Evolutionary conservation across 2,329 filamentous ascomycete species (phyloP).

Genomic region (Thelonectria olida): DNA sequence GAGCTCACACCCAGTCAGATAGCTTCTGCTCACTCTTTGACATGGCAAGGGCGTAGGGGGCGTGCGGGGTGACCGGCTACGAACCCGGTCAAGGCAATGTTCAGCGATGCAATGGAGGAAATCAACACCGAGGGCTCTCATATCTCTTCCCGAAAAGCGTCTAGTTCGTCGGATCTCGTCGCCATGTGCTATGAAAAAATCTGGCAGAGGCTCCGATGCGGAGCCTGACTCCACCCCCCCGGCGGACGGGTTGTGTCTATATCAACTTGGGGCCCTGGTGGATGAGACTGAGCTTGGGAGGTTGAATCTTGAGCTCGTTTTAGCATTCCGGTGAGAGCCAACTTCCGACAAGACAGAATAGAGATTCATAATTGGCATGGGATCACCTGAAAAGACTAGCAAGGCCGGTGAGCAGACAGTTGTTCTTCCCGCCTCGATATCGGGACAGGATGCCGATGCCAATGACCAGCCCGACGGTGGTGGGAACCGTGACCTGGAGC

Average conservation of each 20-base stretch:
- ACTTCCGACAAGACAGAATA: neutral
- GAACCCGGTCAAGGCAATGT: neutral
- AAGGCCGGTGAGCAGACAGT: neutral
- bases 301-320: neutral
- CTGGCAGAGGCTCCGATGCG: constrained; percentile 12
- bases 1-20: no score
- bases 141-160: neutral
- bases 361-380: neutral
- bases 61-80: constrained; percentile 6
- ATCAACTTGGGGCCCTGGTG: constrained; percentile 1
- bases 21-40: neutral
- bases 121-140: neutral
- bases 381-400: neutral
- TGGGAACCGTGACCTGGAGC: constrained; percentile 26
- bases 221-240: constrained; percentile 14
- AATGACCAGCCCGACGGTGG: constrained; percentile 13
- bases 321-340: neutral
- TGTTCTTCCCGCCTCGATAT: neutral
- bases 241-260: neutral
- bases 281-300: neutral
- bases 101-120: neutral
- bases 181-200: constrained; percentile 15
- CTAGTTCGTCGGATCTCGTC: constrained; percentile 1
- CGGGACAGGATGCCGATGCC: constrained; percentile 29
- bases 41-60: constrained; percentile 10